phyloP scores from a whole-genome alignment of 441 rosid species.

The Pelargonium fulgidum region DNA sequence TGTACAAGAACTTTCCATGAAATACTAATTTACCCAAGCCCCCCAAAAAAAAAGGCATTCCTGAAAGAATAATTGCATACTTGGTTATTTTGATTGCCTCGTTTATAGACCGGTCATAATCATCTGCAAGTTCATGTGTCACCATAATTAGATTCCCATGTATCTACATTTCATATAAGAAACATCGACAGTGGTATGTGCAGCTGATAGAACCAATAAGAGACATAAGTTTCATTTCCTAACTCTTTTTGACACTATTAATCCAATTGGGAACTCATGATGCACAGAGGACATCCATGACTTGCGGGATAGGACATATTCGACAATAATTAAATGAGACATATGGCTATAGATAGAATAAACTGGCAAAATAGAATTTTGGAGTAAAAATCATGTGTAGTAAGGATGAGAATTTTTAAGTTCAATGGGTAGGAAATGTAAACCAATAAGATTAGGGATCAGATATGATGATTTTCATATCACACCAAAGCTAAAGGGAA shows the following conservation, averaged over 20 bases:
- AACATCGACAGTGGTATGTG: too few species aligned
- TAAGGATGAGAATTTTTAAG: not conserved
- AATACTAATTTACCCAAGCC: not conserved
- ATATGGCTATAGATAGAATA: not conserved
- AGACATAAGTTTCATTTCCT: not conserved
- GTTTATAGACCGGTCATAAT: conserved; percentile 89
- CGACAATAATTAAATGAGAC: not conserved
- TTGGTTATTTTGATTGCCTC: conserved; percentile 95
- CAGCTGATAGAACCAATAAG: too few species aligned
- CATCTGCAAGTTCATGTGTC: conserved; percentile 63
- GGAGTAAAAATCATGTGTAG: not conserved
- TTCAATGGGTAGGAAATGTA: not conserved
- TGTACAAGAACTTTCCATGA: not conserved
- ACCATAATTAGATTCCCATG: not conserved
- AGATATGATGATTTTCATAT: not conserved
- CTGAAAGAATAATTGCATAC: conserved; percentile 36
- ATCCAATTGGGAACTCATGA: too few species aligned
- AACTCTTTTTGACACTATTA: not conserved
- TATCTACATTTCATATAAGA: too few species aligned
- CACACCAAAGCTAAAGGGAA: not conserved
- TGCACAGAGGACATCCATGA: too few species aligned
- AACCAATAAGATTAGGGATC: not conserved
- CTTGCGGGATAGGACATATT: not conserved
- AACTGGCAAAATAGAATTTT: not conserved
- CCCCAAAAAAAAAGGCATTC: conserved; percentile 1